Evolutionary conservation across 75 land plant species (phyloP), one percentile per base, ranked within the genome.

Genomic region (Picea sitchensis): DNA sequence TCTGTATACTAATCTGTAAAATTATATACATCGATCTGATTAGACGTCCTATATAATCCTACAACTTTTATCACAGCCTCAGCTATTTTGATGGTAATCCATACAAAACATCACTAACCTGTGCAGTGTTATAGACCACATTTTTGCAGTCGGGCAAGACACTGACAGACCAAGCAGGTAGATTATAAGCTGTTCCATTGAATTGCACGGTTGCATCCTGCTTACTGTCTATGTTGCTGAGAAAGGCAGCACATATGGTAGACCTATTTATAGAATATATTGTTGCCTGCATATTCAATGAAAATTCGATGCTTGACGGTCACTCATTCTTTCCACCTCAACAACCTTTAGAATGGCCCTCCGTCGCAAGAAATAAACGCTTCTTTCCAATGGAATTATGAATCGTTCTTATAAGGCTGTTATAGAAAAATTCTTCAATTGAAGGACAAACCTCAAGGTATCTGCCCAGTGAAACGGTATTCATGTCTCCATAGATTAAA

Each of bases 121-220:
- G 81, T 67, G 89, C 89, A 57, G 89, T 87, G 68, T 87, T 87
- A 62, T 80, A 87, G 21, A 81, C 87, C 3, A 67, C 89, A 64
- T 84, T 81, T 23, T 51, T 67, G 73, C 89, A 87, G 56, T 87
- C 89, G 54, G 89, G 89, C 64, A 87, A 80, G 56, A 87, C 81
- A 68, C 87, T 87, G 64, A 87, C 84, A 20, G 89, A 87, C 89
- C 89, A 87, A 60, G 87, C 78, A 30, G 89, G 89, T 23, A 87
- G n/a, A 51, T 79, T 14, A 59, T 84, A 86, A 26, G 82, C 60
- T 67, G 44, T 80, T 23, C 87, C 81, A 38, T 77, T 84, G 71
- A 86, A 86, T 63, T 80, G 30, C 8, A 86, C 87, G 12, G 31
- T 60, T 41, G 79, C 78, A 79, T 59, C 65, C 6, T 81, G 63